phyloP scores from a whole-genome alignment of 768 basidiomycete genomes.

The Exidia glandulosa region DNA sequence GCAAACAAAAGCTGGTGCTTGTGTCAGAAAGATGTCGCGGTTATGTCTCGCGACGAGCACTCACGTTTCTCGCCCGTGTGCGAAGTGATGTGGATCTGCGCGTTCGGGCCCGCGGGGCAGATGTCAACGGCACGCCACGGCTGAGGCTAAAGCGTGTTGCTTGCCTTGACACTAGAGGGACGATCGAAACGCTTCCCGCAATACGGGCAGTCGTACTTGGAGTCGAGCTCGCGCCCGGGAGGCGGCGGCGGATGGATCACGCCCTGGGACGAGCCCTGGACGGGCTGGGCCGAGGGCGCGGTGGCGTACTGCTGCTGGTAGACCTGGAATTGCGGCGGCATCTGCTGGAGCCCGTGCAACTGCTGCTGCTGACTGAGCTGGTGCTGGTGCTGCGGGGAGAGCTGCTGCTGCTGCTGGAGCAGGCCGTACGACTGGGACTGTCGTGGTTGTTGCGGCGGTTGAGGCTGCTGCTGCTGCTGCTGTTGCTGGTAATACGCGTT shows the following conservation, averaged over 20 bases:
- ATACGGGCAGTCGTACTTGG: conserved; percentile 25
- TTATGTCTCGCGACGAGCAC: conserved; percentile 11
- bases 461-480: neutral
- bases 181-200: conserved; percentile 59
- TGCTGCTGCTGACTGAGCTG: neutral
- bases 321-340: too few species aligned
- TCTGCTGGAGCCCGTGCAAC: too few species aligned
- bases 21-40: neutral
- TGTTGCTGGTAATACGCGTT: neutral
- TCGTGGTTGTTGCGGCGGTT: neutral
- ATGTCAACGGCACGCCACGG: neutral
- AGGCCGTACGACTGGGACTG: neutral
- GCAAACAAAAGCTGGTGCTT: conserved; percentile 53
- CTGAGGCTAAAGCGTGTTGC: neutral
- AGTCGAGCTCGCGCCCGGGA: neutral
- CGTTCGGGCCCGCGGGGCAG: neutral
- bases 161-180: conserved; percentile 44
- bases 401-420: neutral
- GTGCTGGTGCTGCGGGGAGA: neutral
- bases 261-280: neutral
- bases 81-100: conserved; percentile 47
- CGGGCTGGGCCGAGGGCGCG: neutral
- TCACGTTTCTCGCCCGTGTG: conserved; percentile 60
- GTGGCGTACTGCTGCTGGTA: conserved; percentile 1
- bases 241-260: neutral